Percentiles rank a stretch among this genome's conserved stretches.
phyloP scores from a whole-genome alignment of 306 rosid species.

The Ormosia semicastrata region DNA sequence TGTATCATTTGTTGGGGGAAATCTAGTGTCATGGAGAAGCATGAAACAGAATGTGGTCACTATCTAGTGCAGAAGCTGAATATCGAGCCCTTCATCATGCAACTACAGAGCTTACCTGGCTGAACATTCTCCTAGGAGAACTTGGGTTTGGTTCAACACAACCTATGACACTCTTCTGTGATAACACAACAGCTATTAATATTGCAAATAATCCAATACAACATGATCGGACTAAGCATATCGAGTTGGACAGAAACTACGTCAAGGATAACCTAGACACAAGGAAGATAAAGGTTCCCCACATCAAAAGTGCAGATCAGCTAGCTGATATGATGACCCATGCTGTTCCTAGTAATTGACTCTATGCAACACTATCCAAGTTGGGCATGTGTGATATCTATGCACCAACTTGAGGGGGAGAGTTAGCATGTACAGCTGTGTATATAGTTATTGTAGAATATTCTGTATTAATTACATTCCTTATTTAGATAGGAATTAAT shows the following conservation, averaged over 20 bases:
- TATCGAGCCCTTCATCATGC: not conserved
- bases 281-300: not conserved
- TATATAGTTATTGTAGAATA: no score
- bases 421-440: not conserved
- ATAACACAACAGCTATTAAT: not conserved
- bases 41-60: no score
- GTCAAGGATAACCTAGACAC: not conserved
- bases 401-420: constrained; percentile 6
- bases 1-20: no score
- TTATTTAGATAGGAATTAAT: no score
- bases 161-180: not conserved
- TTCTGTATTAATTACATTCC: no score
- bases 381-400: not conserved
- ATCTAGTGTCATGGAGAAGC: no score
- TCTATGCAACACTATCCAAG: not conserved
- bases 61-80: no score
- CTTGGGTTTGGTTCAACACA: not conserved
- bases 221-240: not conserved
- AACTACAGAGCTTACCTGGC: not conserved
- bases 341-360: not conserved
- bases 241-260: not conserved
- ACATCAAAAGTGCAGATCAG: not conserved
- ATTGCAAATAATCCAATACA: not conserved
- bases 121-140: not conserved
- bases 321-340: not conserved